Evolutionary conservation across 495 filamentous ascomycete species (phyloP).

Genomic region (Aspergillus ellipticus): DNA sequence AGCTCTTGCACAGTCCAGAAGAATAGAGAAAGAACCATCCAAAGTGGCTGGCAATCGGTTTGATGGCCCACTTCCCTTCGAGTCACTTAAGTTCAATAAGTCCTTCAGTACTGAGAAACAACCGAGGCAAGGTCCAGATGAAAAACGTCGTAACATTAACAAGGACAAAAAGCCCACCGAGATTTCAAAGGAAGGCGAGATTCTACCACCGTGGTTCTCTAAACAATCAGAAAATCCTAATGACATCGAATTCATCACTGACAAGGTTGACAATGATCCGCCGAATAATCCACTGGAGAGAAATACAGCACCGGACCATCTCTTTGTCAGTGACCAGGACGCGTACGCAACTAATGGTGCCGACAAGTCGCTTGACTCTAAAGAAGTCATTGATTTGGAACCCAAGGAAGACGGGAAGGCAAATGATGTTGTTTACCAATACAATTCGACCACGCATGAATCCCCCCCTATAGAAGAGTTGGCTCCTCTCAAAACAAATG

Average conservation of each 20-base stretch:
- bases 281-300: constrained; percentile 19
- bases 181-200: constrained; percentile 51
- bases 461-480: neutral
- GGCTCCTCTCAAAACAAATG: neutral
- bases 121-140: constrained; percentile 22
- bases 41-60: constrained; percentile 33
- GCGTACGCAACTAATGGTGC: constrained; percentile 46
- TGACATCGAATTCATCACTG: constrained; percentile 32
- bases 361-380: constrained; percentile 29
- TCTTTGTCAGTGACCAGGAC: constrained; percentile 38
- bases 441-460: neutral
- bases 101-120: constrained; percentile 50
- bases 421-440: no score
- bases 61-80: constrained; percentile 83
- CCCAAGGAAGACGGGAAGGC: constrained; percentile 21
- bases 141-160: constrained; percentile 59
- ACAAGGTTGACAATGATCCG: constrained; percentile 25
- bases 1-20: constrained; percentile 40
- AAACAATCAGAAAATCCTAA: constrained; percentile 16
- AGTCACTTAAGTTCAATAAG: constrained; percentile 70
- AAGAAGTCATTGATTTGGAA: constrained; percentile 44
- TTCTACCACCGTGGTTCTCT: constrained; percentile 85
- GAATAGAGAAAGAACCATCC: constrained; percentile 24
- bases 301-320: constrained; percentile 28
- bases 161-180: constrained; percentile 54